A percentile compares a stretch with the other conserved stretches of the same genome.
Conservation (phyloP, 2,329 filamentous ascomycete species). For the Fusarium anthophilum region DNA sequence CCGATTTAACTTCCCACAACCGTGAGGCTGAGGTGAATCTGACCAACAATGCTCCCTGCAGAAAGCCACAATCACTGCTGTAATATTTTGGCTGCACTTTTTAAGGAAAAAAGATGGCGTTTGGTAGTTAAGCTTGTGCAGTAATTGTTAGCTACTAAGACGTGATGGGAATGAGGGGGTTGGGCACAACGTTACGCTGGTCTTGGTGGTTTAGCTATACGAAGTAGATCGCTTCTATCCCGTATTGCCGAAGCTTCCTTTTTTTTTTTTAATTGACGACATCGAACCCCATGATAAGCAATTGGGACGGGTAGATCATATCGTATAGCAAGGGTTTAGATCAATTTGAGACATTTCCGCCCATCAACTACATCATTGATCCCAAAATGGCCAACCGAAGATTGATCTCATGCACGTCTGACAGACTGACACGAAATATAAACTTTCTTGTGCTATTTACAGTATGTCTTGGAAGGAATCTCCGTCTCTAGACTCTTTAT, state of each 20-base stretch:
- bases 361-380: slow-evolving; percentile 19
- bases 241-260: background rate
- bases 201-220: background rate
- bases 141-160: background rate
- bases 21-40: background rate
- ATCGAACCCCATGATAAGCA: background rate
- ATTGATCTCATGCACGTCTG: slow-evolving; percentile 25
- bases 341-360: background rate
- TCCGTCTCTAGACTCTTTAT: background rate
- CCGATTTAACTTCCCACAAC: slow-evolving; percentile 5
- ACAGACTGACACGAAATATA: slow-evolving; percentile 20
- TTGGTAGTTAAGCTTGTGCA: background rate
- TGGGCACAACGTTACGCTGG: background rate
- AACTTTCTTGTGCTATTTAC: slow-evolving; percentile 16
- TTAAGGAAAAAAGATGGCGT: background rate
- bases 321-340: background rate
- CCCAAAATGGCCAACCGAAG: background rate
- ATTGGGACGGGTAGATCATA: background rate
- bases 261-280: background rate
- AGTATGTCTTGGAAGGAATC: background rate
- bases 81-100: background rate
- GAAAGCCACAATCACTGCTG: slow-evolving; percentile 1
- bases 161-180: background rate
- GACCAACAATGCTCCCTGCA: slow-evolving; percentile 3
- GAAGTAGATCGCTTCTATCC: background rate